Evolutionary conservation across 1,284 basidiomycete species (phyloP).

Genomic region (Irpex sp.): DNA sequence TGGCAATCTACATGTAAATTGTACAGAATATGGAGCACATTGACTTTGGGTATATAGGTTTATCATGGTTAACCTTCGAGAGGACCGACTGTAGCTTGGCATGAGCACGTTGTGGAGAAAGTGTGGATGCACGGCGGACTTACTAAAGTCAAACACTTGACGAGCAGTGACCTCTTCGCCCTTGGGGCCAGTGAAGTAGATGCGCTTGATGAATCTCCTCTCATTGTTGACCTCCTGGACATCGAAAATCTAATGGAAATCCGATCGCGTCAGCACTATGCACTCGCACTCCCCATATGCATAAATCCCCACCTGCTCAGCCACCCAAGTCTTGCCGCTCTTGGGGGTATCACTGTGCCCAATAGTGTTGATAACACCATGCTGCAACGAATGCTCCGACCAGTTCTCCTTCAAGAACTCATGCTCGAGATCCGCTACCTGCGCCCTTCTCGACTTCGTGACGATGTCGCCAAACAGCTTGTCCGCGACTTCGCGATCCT

Average conservation of each 20-base stretch:
- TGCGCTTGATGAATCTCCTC: slow-evolving; percentile 54
- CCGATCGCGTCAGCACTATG: background rate
- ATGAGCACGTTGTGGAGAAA: background rate
- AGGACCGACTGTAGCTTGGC: background rate
- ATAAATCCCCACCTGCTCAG: slow-evolving; percentile 28
- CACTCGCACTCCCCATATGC: background rate
- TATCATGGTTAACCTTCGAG: background rate
- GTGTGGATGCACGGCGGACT: slow-evolving; percentile 10
- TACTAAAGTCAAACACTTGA: slow-evolving; percentile 65
- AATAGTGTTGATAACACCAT: slow-evolving; percentile 28
- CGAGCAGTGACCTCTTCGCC: slow-evolving; percentile 52
- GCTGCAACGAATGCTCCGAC: slow-evolving; percentile 27
- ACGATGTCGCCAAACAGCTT: slow-evolving; percentile 49
- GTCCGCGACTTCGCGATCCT: slow-evolving; percentile 42
- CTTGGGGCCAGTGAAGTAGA: slow-evolving; percentile 60
- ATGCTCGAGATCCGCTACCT: slow-evolving; percentile 28
- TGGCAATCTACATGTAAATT: slow-evolving; percentile 8
- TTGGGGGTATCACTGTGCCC: slow-evolving; percentile 33
- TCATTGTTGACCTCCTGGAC: slow-evolving; percentile 56
- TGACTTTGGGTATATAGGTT: background rate
- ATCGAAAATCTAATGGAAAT: slow-evolving; percentile 55
- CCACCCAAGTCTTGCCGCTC: slow-evolving; percentile 31
- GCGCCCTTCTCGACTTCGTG: slow-evolving; percentile 37
- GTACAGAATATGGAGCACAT: background rate
- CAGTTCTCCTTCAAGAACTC: slow-evolving; percentile 33